phyloP scores from a whole-genome alignment of 805 yeast species.

The Metschnikowia proteae region DNA sequence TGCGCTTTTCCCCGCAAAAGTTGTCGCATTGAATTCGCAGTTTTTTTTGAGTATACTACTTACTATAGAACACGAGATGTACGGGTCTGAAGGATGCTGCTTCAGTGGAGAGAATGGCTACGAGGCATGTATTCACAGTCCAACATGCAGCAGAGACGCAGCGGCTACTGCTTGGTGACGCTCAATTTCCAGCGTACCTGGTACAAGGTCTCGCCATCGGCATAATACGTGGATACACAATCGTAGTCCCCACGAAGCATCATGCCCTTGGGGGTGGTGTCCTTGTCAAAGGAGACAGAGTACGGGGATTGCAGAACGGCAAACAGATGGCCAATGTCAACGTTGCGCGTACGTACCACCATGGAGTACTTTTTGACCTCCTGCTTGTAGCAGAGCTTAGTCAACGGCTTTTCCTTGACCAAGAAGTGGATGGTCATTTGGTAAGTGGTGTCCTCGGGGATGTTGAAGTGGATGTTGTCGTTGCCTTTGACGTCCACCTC shows the following conservation, averaged over 20 bases:
- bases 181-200: conserved; percentile 34
- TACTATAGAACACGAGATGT: no score
- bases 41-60: no score
- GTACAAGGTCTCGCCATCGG: conserved; percentile 29
- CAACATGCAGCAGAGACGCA: no score
- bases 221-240: conserved; percentile 31
- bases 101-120: no score
- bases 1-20: no score
- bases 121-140: no score
- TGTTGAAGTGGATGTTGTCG: conserved; percentile 26
- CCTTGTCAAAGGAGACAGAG: conserved; percentile 29
- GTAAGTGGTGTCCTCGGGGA: conserved; percentile 39
- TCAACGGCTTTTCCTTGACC: conserved; percentile 27
- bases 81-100: no score
- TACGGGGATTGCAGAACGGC: conserved; percentile 34
- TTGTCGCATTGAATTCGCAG: no score
- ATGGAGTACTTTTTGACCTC: conserved; percentile 35
- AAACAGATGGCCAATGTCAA: conserved; percentile 29
- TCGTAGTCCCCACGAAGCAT: conserved; percentile 33
- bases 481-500: conserved; percentile 27
- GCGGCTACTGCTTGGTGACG: conserved; percentile 21
- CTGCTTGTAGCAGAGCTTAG: conserved; percentile 33
- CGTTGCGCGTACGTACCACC: conserved; percentile 27
- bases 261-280: conserved; percentile 39
- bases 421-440: conserved; percentile 30